Base-by-base conservation (phyloP, 2,329 filamentous ascomycete genomes). In the Juglanconis sp. region DNA sequence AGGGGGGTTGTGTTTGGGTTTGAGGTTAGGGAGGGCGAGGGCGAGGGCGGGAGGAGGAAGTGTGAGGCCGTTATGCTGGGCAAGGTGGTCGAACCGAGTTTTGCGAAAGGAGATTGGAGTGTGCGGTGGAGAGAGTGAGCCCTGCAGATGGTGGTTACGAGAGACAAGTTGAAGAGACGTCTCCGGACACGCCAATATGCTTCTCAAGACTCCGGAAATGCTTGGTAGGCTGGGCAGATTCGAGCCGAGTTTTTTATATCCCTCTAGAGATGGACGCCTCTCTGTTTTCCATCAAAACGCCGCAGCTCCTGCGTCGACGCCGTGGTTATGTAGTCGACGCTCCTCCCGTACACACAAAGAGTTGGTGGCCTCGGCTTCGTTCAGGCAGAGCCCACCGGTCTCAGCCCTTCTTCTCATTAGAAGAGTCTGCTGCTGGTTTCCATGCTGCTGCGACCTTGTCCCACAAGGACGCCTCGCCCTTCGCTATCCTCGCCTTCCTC, bases 31-130 rank as follows among this genome's bases (percentile, higher is more conserved):
- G 62, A 56, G 53, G 57, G 64, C 3, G 34, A 56, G 13, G 69
- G 40, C 10, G 40, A 42, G 11, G 54, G 34, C 15, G 64, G 66
- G 49, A 70, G 70, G 63, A 75, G 76, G 59, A 78, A 81, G 64
- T 86, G 83, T 60, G 84, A 87, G 69, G 84, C 83, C 7, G 73
- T 87, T 2, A 85, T 86, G 82, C 75, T 78, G 46, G 82, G 81
- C 1, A 77, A 76, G 49, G 80, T 86, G 3, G 82, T 86, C 0
- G 84, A 87, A 68, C 78, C 82, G 3, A 83, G 81, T 60, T 87
- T 81, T 69, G 83, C 83, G 0, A 87, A 87, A 64, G 84, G 84
- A 0, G 79, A 86, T 50, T 87, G 83, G 84, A 76, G 75, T 0
- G 76, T 87, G 10, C 68, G 82, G 61, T 86, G 83, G 83, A 75